These are phyloP conservation scores for Corymbia maculata DNA, from an alignment of 345 rosid species.

Conservation along the genomic window DNA sequence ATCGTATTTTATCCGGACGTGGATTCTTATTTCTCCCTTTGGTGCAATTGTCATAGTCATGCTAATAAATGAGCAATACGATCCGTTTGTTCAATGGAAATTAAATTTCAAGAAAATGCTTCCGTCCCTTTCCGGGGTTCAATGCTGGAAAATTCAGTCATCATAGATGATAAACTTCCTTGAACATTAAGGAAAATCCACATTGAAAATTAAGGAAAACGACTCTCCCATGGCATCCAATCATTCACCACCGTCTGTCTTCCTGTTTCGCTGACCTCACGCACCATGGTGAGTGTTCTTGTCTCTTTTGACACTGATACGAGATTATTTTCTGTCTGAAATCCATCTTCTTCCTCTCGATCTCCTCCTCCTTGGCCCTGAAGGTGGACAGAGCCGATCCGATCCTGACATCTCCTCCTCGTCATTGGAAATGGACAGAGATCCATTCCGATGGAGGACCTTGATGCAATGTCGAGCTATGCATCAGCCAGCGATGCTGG, in stretches of 20 bases:
- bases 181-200: neutral
- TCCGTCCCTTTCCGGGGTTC: neutral
- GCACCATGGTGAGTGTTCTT: neutral
- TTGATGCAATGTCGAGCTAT: slow-evolving; percentile 5
- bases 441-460: slow-evolving; percentile 13
- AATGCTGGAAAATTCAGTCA: neutral
- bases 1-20: neutral
- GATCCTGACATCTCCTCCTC: slow-evolving; percentile 89
- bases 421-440: slow-evolving; percentile 71
- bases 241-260: neutral
- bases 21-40: neutral
- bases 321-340: neutral
- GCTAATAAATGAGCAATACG: no score
- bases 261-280: neutral
- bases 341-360: slow-evolving; percentile 58
- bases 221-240: neutral
- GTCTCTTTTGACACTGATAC: slow-evolving; percentile 45
- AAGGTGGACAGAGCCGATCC: slow-evolving; percentile 71
- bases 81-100: neutral
- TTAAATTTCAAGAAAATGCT: neutral
- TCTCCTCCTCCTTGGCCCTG: slow-evolving; percentile 89
- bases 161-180: neutral
- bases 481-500: slow-evolving; percentile 18
- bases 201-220: neutral
- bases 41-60: neutral